A percentile compares a stretch with the other conserved stretches of the same genome.
Evolutionary conservation across 805 yeast species (phyloP).

Genomic region (Yamadazyma paraphyllophila): DNA sequence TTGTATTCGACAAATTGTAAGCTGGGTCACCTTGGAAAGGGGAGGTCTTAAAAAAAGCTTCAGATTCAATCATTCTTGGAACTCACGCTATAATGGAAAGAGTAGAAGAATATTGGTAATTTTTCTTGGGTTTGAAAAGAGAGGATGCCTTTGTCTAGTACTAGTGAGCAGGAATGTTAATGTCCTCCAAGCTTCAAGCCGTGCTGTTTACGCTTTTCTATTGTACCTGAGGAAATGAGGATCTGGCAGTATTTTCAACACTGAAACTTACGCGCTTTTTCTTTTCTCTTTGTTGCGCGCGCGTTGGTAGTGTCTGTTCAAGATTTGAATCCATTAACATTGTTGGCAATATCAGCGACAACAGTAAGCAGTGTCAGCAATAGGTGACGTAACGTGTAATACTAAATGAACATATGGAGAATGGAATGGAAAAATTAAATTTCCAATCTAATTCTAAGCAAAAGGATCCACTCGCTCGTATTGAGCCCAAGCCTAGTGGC

Average conservation of each 20-base stretch:
- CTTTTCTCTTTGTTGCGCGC: not conserved
- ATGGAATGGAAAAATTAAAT: not conserved
- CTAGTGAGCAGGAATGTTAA: not conserved
- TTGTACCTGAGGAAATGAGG: no score
- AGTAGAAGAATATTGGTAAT: no score
- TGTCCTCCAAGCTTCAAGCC: no score
- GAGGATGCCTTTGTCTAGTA: no score
- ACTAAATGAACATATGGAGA: not conserved
- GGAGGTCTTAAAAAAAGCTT: constrained; percentile 33
- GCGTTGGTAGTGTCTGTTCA: not conserved
- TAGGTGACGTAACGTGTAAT: not conserved
- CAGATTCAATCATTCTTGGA: constrained; percentile 33
- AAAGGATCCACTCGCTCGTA: not conserved
- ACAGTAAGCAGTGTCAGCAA: not conserved
- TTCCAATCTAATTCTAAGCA: not conserved
- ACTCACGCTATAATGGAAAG: no score
- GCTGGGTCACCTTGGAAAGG: constrained; percentile 30
- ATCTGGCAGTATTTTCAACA: no score
- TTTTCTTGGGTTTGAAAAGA: no score
- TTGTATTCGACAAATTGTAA: constrained; percentile 38
- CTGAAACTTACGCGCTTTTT: not conserved
- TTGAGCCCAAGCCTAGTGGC: constrained; percentile 3
- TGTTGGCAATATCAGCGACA: no score
- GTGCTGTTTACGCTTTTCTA: no score
- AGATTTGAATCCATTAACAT: no score